A percentile compares a stretch with the other conserved stretches of the same genome.
Conservation (phyloP, 1,284 basidiomycete genomes). For the Leccinum subspadiceum region DNA sequence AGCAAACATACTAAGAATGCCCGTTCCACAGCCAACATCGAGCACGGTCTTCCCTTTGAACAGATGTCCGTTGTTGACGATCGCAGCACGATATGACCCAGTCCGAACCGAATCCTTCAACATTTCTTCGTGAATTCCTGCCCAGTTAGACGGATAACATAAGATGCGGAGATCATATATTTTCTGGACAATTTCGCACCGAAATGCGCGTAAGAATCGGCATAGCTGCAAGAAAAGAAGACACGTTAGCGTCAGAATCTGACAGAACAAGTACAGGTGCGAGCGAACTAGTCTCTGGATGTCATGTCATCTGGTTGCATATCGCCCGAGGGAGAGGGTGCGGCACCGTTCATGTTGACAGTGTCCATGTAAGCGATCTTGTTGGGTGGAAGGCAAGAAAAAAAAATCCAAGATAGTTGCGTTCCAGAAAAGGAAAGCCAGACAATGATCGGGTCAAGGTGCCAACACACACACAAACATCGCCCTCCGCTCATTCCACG, state of each 20-base stretch:
- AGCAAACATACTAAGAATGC: slow-evolving; percentile 99
- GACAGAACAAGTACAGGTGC: slow-evolving; percentile 27
- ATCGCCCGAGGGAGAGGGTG: slow-evolving; percentile 38
- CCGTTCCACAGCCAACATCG: slow-evolving; percentile 98
- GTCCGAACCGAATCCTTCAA: slow-evolving; percentile 97
- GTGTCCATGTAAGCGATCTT: slow-evolving; percentile 21
- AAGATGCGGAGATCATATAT: slow-evolving; percentile 5
- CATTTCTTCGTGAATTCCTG: slow-evolving; percentile 99
- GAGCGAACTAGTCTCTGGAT: slow-evolving; percentile 77
- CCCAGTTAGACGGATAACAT: slow-evolving; percentile 6
- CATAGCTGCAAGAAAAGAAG: slow-evolving; percentile 58
- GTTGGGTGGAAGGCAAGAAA: slow-evolving; percentile 10
- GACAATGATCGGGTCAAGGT: slow-evolving; percentile 10
- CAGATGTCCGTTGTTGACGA: slow-evolving; percentile 92
- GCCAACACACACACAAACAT: slow-evolving; percentile 28
- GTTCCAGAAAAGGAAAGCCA: slow-evolving; percentile 16
- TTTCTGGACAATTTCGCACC: slow-evolving; percentile 48
- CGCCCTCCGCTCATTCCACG: slow-evolving; percentile 15
- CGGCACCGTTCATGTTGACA: slow-evolving; percentile 45
- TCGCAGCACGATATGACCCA: slow-evolving; percentile 91
- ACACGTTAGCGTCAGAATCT: slow-evolving; percentile 34
- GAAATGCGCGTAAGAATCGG: slow-evolving; percentile 93
- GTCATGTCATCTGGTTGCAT: slow-evolving; percentile 54
- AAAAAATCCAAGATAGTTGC: slow-evolving; percentile 5
- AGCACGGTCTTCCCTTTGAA: slow-evolving; percentile 97